Evolutionary conservation across 495 filamentous ascomycete species (phyloP).

Genomic region (Lepidopterella palustris): DNA sequence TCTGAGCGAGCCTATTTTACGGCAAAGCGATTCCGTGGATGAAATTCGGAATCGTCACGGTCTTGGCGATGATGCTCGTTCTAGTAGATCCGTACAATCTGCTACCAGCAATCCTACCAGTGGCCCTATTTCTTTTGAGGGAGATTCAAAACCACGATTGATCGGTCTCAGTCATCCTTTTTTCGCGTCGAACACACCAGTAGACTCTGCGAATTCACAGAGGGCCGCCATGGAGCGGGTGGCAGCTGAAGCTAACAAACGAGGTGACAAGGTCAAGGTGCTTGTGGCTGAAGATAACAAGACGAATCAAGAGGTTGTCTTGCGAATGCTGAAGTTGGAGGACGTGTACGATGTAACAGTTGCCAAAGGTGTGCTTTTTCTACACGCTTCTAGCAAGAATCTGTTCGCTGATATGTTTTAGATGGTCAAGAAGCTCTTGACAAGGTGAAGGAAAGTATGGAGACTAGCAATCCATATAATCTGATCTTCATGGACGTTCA

Average conservation of each 20-base stretch:
- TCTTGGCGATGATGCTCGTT: slow-evolving; percentile 19
- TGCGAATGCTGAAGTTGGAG: slow-evolving; percentile 66
- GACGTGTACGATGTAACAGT: slow-evolving; percentile 51
- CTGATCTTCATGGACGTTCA: slow-evolving; percentile 90
- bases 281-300: slow-evolving; percentile 93
- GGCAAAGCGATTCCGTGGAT: slow-evolving; percentile 26
- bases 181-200: slow-evolving; percentile 57
- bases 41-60: slow-evolving; percentile 2
- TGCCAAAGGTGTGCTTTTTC: slow-evolving; percentile 38
- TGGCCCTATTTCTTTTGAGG: slow-evolving; percentile 34
- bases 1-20: slow-evolving; percentile 13
- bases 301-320: slow-evolving; percentile 89
- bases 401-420: slow-evolving; percentile 28
- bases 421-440: slow-evolving; percentile 90
- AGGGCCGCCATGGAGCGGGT: slow-evolving; percentile 48
- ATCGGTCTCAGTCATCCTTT: slow-evolving; percentile 82
- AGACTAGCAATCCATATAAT: slow-evolving; percentile 61
- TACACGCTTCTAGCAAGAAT: neutral
- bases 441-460: slow-evolving; percentile 75
- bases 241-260: slow-evolving; percentile 38
- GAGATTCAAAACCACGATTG: slow-evolving; percentile 62
- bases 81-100: slow-evolving; percentile 29
- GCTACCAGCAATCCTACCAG: slow-evolving; percentile 17
- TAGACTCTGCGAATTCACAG: slow-evolving; percentile 41
- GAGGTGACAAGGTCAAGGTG: slow-evolving; percentile 62